Base-by-base conservation (phyloP, 345 rosid species). In the Lenwebbia sp. region DNA sequence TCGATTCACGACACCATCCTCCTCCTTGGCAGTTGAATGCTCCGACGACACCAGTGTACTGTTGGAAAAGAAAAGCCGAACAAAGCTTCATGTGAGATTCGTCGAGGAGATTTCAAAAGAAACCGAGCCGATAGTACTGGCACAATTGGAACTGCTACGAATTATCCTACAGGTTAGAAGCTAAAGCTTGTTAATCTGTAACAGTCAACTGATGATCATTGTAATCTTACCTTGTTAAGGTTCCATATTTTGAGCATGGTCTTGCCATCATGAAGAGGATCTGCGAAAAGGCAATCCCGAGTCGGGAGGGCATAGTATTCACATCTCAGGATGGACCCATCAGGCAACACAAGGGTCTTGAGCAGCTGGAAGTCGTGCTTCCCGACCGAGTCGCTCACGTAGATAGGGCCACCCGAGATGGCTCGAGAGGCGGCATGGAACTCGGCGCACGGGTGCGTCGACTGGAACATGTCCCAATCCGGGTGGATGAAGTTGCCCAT, bases 231-330 rank as follows among this genome's bases (percentile, higher is more conserved):
- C 95, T 95, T 96, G 93, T 97, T 97, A 87, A 96, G 87, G 93
- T 96, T 97, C 99, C 99, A 97, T 82, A 96, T 97, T 86, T 97
- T 97, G 90, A 97, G 99, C 99, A 96, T 95, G 89, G 99, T 96
- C 82, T 95, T 95, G 86, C 99, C 99, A 93, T 97, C 99, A 89
- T 97, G 99, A 49, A 97, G 96, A 84, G 99, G 99, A 33, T 97
- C 95, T 1, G 88, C 96, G 82, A 97, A 97, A 89, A 97, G 94
- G 87, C 96, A 93, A 23, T 97, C 99, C 83, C 91, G 91, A 17
- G 99, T 97, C 1, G 99, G 99, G 76, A 97, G 99, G 11, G 99
- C 99, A 74, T 97, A 92, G 88, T 94, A 93, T 83, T 92, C 91
- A 13, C 99, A 95, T 62, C 99, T 93, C 88, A 96, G 92, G 57